Base-by-base conservation (phyloP, 495 filamentous ascomycete species). In the Venustampulla echinocandica region DNA sequence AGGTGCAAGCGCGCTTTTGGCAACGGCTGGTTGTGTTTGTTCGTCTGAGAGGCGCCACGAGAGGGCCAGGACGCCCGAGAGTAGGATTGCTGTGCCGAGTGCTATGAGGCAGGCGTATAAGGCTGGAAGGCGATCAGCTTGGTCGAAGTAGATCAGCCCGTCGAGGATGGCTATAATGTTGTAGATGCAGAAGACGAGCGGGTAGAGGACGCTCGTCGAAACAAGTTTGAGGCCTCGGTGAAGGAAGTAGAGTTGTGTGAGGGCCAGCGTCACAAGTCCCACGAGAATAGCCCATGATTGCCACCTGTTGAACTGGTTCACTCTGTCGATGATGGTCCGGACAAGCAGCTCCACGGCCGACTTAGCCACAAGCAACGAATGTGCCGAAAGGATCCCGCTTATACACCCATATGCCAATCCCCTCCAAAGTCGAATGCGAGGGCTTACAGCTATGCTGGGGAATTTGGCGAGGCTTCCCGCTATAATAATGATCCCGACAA, bases 151-250 rank as follows among this genome's bases (percentile, higher is more conserved):
- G 43, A 99, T 92, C 43, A 99, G 71, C 14, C 92, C 92, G 66
- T 99, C 93, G 49, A 97, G 69, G 53, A 97, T 99, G 48, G 92
- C 93, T 52, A 95, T 90, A 55, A 99, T 95, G 72, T 99, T 99
- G 71, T 97, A 99, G 52, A 96, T 81, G 77, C 92, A 99, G 67
- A 99, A 99, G 27, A 96, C 88, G 57, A 97, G 84, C 4, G 92
- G 92, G 68, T 99, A 99, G 54, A 99, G 76, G 41, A 99, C 80
- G 65, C 87, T 95, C 14, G 92, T 97, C 42, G 88, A 95, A 63
- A 90, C 88, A 32, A 97, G 71, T 60, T 94, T 95, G 47, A 99
- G 71, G 42, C 92, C 92, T 15, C 85, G 77, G 62, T 99, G 90
- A 25, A 99, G 78, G 60, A 90, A 97, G 67, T 93, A 99, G 13